Evolutionary conservation across 2,329 filamentous ascomycete genomes (phyloP).

Genomic region (Fusarium haematococcum): DNA sequence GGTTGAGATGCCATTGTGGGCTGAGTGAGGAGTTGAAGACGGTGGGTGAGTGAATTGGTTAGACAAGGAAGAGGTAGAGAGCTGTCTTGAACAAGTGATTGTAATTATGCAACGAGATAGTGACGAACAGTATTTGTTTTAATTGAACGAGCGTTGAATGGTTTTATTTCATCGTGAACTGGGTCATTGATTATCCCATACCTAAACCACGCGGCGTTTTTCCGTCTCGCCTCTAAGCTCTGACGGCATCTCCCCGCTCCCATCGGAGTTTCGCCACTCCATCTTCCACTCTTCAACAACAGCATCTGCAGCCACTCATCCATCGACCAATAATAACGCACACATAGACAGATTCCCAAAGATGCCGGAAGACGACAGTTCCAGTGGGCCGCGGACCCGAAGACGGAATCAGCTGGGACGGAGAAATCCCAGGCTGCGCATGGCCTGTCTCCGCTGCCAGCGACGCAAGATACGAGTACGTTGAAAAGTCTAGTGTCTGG

Average conservation of each 20-base stretch:
- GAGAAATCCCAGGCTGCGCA: constrained; percentile 44
- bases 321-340: not conserved
- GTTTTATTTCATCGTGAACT: not conserved
- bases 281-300: not conserved
- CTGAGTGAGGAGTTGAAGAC: not conserved
- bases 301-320: not conserved
- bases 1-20: constrained; percentile 30
- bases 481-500: not conserved
- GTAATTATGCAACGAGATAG: not conserved
- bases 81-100: not conserved
- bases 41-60: not conserved
- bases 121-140: not conserved
- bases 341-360: not conserved
- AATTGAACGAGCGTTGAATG: not conserved
- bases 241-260: constrained; percentile 35
- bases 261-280: constrained; percentile 25
- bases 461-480: constrained; percentile 61
- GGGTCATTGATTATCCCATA: not conserved
- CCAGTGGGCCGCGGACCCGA: constrained; percentile 3
- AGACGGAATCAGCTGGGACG: constrained; percentile 33
- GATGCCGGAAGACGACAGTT: constrained; percentile 27
- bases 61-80: not conserved
- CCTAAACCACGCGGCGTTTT: constrained; percentile 9
- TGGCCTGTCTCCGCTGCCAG: constrained; percentile 56
- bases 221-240: constrained; percentile 3